These are phyloP conservation scores for Senna tora DNA, from an alignment of 306 rosid genomes.

Conservation along the genomic window DNA sequence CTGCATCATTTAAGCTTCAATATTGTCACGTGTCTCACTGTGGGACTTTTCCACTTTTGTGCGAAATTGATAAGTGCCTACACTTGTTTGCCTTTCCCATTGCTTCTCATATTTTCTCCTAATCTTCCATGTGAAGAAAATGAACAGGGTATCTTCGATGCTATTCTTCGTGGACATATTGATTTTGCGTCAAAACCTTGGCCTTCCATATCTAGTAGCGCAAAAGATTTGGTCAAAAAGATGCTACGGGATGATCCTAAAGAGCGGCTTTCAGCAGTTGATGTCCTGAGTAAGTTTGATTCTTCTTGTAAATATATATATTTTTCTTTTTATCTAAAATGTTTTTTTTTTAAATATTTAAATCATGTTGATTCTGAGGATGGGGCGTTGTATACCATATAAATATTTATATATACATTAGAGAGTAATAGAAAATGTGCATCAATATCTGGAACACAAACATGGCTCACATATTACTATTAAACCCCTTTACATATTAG, in stretches of 20 bases:
- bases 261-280: conserved; percentile 78
- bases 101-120: conserved; percentile 36
- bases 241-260: conserved; percentile 75
- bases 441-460: background rate
- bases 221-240: conserved; percentile 88
- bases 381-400: background rate
- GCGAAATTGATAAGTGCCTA: conserved; percentile 15
- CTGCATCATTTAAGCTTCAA: conserved; percentile 9
- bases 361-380: conserved; percentile 20
- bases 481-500: background rate
- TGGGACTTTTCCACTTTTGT: conserved; percentile 18
- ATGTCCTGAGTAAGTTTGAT: conserved; percentile 77
- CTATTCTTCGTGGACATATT: conserved; percentile 84
- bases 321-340: background rate
- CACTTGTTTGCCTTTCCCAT: background rate
- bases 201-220: conserved; percentile 91
- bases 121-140: conserved; percentile 64
- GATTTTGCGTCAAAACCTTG: conserved; percentile 90
- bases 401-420: background rate
- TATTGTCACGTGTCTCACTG: conserved; percentile 1
- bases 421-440: background rate
- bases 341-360: conserved; percentile 13
- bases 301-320: conserved; percentile 20
- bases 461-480: background rate
- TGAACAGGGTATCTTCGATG: conserved; percentile 88